phyloP scores from a whole-genome alignment of 257 asterid genomes.

The Solanum chaucha region DNA sequence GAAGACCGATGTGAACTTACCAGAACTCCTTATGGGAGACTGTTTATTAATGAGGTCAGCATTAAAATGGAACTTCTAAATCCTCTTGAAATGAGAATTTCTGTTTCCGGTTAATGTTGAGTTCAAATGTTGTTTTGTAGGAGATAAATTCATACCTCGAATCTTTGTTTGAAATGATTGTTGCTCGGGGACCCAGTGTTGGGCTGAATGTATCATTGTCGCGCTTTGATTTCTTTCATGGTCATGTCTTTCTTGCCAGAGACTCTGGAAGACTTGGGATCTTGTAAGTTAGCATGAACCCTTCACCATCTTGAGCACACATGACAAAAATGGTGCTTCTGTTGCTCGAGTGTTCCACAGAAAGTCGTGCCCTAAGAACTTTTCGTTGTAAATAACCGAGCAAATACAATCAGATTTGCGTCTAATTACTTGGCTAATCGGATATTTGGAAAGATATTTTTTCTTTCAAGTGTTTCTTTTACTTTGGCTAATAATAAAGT shows the following conservation, averaged over 20 bases:
- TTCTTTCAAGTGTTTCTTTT: not conserved
- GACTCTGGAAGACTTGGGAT: slow-evolving; percentile 89
- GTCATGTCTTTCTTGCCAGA: slow-evolving; percentile 69
- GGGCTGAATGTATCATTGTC: slow-evolving; percentile 70
- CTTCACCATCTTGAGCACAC: not conserved
- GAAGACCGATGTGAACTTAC: slow-evolving; percentile 72
- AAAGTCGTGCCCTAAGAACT: not conserved
- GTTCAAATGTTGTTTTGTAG: slow-evolving; percentile 33
- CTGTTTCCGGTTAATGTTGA: not conserved
- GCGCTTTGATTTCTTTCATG: slow-evolving; percentile 89
- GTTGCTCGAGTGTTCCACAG: not conserved
- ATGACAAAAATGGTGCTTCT: not conserved
- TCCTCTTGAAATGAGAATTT: not conserved
- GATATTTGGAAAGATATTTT: not conserved
- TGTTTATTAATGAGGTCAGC: slow-evolving; percentile 51
- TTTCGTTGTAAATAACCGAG: not conserved
- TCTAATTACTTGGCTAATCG: not conserved
- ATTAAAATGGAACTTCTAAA: not conserved
- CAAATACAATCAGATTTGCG: not conserved
- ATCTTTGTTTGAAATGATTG: slow-evolving; percentile 53
- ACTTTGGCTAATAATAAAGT: not conserved
- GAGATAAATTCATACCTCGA: slow-evolving; percentile 70
- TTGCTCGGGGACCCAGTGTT: slow-evolving; percentile 64
- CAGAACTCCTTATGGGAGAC: slow-evolving; percentile 65
- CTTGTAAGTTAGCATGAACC: slow-evolving; percentile 49